Evolutionary conservation across 208 protist genomes (phyloP), one percentile per base, ranked within the genome.

Genomic region (Porcisia hertigi): DNA sequence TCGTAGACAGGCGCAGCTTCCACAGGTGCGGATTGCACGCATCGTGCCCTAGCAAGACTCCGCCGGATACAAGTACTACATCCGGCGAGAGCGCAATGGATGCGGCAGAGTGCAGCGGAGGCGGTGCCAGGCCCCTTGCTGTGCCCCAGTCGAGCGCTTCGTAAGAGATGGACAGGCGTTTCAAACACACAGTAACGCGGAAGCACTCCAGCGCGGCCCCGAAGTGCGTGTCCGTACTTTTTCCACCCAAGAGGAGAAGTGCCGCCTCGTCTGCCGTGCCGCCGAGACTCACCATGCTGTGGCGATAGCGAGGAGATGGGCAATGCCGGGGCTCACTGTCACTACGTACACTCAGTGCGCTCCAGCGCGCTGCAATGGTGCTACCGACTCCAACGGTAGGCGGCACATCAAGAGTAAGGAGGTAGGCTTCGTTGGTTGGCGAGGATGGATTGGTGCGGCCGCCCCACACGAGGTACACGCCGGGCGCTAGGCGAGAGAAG

Each of bases 381-480:
- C 71, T 60, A 39, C 73, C 73, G 4, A 63, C 53, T 8, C 65
- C 76, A 43, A 87, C 73, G 1, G 60, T 82, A 41, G 59, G 59
- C 34, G 76, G 73, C 20, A 92, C 53, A 18, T 88, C 69, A 23
- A 94, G 41, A 6, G 67, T 57, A 25, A 97, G 75, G 20, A 94
- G 54, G 64, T 88, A 96, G 0, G 86, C 85, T 2, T 83, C 75
- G 34, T 76, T 76, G 49, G 63, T 83, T 0, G 85, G 86, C 57
- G 86, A 71, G 9, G 77, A 62, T 1, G 94, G 94, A 76, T 92
- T 96, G 12, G 87, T 94, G 63, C 94, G 92, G 34, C 94, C 94
- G 16, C 94, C 94, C 71, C 93, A 84, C 8, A 97, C 92, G 41
- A 96, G 60, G 76, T 93, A 97, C 25, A 54, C 59, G 23, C 80